Evolutionary conservation across 1,284 basidiomycete species (phyloP).

Genomic region (Moesziomyces sp.): DNA sequence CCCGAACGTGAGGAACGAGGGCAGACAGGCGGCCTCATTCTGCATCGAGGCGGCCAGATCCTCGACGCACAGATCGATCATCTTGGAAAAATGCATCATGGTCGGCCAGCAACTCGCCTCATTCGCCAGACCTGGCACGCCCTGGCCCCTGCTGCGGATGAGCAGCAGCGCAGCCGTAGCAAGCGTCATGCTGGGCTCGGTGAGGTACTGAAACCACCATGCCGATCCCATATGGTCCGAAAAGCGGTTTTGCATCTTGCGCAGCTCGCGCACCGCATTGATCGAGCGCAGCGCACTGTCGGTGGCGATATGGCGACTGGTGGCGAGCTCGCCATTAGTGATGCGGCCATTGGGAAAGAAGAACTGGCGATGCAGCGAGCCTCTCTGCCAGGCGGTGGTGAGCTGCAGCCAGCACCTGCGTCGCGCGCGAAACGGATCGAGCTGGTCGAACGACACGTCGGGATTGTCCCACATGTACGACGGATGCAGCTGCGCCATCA

Average conservation of each 20-base stretch:
- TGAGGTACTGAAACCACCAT: slow-evolving; percentile 49
- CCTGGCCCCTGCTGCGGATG: slow-evolving; percentile 41
- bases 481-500: slow-evolving; percentile 19
- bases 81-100: slow-evolving; percentile 31
- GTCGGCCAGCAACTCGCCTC: slow-evolving; percentile 40
- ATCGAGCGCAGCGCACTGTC: slow-evolving; percentile 38
- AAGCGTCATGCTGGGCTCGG: slow-evolving; percentile 51
- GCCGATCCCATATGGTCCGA: slow-evolving; percentile 38
- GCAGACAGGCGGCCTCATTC: slow-evolving; percentile 17
- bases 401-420: slow-evolving; percentile 42
- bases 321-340: slow-evolving; percentile 45
- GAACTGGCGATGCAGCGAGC: slow-evolving; percentile 35
- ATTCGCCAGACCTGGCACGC: slow-evolving; percentile 29
- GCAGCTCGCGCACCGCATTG: slow-evolving; percentile 25
- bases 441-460: slow-evolving; percentile 29
- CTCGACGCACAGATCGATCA: slow-evolving; percentile 33
- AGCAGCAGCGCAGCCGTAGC: slow-evolving; percentile 41
- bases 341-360: slow-evolving; percentile 51
- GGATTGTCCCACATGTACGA: slow-evolving; percentile 32
- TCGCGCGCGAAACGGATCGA: slow-evolving; percentile 37
- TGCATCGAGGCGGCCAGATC: slow-evolving; percentile 26
- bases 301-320: slow-evolving; percentile 40
- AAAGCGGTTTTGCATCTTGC: slow-evolving; percentile 33
- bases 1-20: slow-evolving; percentile 26
- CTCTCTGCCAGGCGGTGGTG: slow-evolving; percentile 42